phyloP scores from a whole-genome alignment of 345 rosid species.

The Camelina sativa region DNA sequence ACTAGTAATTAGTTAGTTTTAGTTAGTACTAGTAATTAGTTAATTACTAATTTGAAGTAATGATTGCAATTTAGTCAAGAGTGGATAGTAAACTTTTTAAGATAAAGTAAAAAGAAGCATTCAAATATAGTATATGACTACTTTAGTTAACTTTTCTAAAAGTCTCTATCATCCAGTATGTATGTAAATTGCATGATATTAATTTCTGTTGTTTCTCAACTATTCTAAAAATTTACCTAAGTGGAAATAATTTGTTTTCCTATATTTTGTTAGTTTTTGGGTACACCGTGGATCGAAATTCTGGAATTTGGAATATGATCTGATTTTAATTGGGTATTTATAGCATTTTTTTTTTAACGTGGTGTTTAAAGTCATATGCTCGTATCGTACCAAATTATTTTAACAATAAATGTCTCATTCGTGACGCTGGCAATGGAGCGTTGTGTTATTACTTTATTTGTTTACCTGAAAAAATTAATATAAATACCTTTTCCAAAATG shows the following conservation, averaged over 20 bases:
- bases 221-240: neutral
- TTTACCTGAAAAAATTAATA: slow-evolving; percentile 19
- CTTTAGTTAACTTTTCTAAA: slow-evolving; percentile 30
- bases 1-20: neutral
- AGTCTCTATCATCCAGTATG: slow-evolving; percentile 21
- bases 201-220: slow-evolving; percentile 1
- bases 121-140: slow-evolving; percentile 1
- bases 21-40: neutral
- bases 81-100: slow-evolving; percentile 34
- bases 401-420: slow-evolving; percentile 20
- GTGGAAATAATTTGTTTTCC: neutral
- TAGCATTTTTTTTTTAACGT: neutral
- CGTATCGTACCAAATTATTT: slow-evolving; percentile 27
- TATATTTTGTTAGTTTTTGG: neutral
- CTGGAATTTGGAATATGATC: slow-evolving; percentile 2
- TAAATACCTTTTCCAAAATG: slow-evolving; percentile 23
- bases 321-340: neutral
- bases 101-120: slow-evolving; percentile 29
- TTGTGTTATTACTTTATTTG: slow-evolving; percentile 28
- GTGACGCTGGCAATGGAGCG: slow-evolving; percentile 39
- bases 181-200: neutral
- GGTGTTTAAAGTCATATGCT: slow-evolving; percentile 3
- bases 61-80: slow-evolving; percentile 42
- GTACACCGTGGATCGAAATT: neutral
- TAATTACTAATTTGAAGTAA: slow-evolving; percentile 12